Evolutionary conservation across 352 stramenopile species (phyloP).

Genomic region (Poterioochromonas sp.): DNA sequence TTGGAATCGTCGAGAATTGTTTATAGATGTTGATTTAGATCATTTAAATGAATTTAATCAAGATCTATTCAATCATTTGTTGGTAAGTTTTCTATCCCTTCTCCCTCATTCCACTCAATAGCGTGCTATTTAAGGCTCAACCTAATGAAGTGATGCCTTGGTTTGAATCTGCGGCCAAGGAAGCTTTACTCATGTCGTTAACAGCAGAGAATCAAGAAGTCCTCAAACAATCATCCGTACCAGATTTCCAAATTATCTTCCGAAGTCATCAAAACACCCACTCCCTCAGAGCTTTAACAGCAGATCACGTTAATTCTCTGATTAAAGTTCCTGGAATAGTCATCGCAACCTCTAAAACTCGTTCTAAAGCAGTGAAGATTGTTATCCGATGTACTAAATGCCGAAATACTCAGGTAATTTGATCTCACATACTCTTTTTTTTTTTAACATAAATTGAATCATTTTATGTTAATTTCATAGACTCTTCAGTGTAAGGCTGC

Average conservation of each 20-base stretch:
- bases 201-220: constrained; percentile 36
- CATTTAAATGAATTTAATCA: constrained; percentile 72
- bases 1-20: constrained; percentile 59
- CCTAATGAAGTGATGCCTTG: constrained; percentile 69
- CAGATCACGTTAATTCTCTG: constrained; percentile 73
- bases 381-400: constrained; percentile 73
- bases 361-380: constrained; percentile 79
- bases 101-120: neutral
- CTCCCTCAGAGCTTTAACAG: constrained; percentile 64
- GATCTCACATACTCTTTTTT: constrained; percentile 47
- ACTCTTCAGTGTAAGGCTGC: constrained; percentile 41
- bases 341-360: constrained; percentile 81
- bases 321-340: constrained; percentile 90
- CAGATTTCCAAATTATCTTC: constrained; percentile 52
- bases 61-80: constrained; percentile 66
- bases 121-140: constrained; percentile 44
- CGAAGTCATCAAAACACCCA: constrained; percentile 57
- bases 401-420: constrained; percentile 49
- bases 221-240: neutral
- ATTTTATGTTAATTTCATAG: too few relatives aligned
- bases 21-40: constrained; percentile 66
- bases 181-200: constrained; percentile 40
- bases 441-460: too few relatives aligned
- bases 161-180: constrained; percentile 62
- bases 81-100: constrained; percentile 38